Base-by-base conservation (phyloP, 2,329 filamentous ascomycete species). In the Penicillium corylophilum region DNA sequence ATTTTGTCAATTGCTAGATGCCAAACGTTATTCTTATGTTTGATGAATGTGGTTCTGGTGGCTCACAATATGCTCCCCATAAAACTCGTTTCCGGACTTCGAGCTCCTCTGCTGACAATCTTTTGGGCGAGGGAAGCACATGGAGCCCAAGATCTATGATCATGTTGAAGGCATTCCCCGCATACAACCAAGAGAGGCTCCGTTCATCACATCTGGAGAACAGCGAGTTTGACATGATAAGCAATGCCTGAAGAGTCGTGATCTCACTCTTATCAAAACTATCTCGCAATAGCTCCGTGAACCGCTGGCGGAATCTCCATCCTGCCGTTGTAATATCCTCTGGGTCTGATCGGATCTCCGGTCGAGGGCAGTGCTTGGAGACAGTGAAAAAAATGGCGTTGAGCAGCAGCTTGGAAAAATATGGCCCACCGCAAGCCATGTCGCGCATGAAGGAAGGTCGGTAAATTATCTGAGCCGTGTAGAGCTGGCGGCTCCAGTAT, bases 401-500 rank as follows among this genome's bases (percentile, higher is more conserved):
- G 0, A 82, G 65, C 0, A 82, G 70, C 0, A 82, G 62, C 29
- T 77, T 76, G 1, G 79, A 81, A 51, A 79, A 82, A 56, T 81
- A 79, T 0, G 77, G 77, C 0, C 80, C 80, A 2, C 66, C 59
- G 38, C 70, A 75, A 4, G 75, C 76, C 77, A 79, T 76, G 44
- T 78, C 75, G 2, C 77, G 63, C 76, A 79, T 80, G 44, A 83
- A 81, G 0, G 71, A 75, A 1, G 80, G 76, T 0, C 80, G 75
- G 59, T 82, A 82, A 1, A 75, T 77, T 26, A 81, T 69, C 4
- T 76, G 61, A 35, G 72, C 70, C 4, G 76, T 72, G 44, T 79
- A 74, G 46, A 80, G 77, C 52, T 82, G 79, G 13, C 79, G 74
- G 57, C 78, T 82, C 77, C 78, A 82, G 46, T 81, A 77, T 0